These are phyloP conservation scores for Xylariaceae sp. DNA, from an alignment of 2,329 filamentous ascomycete genomes.

Conservation along the genomic window DNA sequence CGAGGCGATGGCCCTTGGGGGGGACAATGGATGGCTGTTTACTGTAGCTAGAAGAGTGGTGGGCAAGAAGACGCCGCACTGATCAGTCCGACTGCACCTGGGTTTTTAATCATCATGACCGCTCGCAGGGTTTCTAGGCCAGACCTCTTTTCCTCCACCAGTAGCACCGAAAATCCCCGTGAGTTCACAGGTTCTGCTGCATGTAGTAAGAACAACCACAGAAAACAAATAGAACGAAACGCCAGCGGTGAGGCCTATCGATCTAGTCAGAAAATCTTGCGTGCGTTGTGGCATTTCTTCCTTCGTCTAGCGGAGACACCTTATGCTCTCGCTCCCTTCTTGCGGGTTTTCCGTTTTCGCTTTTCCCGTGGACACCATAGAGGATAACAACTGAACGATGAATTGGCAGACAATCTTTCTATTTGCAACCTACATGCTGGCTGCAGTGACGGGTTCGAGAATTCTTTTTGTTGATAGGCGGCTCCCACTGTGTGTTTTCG, in stretches of 20 bases:
- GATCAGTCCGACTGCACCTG: conserved; percentile 26
- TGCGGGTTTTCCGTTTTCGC: conserved; percentile 13
- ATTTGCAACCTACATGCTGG: too few relatives aligned
- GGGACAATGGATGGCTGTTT: not conserved
- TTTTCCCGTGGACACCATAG: conserved; percentile 2
- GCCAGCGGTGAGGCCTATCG: conserved; percentile 22
- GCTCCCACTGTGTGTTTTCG: not conserved
- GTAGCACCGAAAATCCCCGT: conserved; percentile 29
- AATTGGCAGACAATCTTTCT: not conserved
- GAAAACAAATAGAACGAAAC: conserved; percentile 28
- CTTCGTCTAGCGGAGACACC: conserved; percentile 13
- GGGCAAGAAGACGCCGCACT: conserved; percentile 17
- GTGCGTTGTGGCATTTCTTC: conserved; percentile 6
- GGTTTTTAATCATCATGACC: conserved; percentile 30
- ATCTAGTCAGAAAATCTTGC: conserved; percentile 17
- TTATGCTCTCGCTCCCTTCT: conserved; percentile 8
- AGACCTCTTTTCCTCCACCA: not conserved
- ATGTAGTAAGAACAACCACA: conserved; percentile 15
- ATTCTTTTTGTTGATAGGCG: not conserved
- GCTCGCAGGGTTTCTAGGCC: conserved; percentile 23
- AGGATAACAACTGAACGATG: not conserved
- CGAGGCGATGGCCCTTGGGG: not conserved
- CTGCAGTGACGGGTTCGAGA: not conserved
- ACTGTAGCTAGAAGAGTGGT: conserved; percentile 3
- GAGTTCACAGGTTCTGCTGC: conserved; percentile 1